These are phyloP conservation scores for Penicillium sp. DNA, from an alignment of 2,329 filamentous ascomycete genomes.

Conservation along the genomic window DNA sequence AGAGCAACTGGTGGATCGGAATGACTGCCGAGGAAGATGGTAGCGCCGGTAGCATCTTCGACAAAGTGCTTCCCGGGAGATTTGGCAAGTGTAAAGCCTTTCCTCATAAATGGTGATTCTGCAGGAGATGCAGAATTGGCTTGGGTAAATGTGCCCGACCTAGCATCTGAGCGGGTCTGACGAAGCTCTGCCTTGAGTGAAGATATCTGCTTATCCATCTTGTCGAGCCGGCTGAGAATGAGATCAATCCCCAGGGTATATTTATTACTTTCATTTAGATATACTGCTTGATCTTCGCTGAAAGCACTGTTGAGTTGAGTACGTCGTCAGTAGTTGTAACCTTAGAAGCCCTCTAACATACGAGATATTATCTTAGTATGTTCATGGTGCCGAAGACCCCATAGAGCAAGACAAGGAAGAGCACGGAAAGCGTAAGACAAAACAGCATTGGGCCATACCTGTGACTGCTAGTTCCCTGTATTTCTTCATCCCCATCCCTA, in stretches of 20 bases:
- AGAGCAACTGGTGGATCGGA: conserved; percentile 21
- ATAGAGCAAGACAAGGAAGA: neutral
- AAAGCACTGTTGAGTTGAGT: no score
- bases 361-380: no score
- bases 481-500: neutral
- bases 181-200: conserved; percentile 22
- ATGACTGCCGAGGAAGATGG: conserved; percentile 21
- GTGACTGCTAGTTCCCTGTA: neutral
- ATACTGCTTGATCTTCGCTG: neutral
- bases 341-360: no score
- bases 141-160: neutral
- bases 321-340: neutral
- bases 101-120: neutral
- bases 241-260: neutral
- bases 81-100: neutral
- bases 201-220: conserved; percentile 23
- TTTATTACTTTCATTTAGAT: neutral
- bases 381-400: neutral
- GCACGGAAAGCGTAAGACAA: neutral
- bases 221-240: conserved; percentile 13
- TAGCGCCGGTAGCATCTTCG: conserved; percentile 24
- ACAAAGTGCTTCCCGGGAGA: conserved; percentile 19
- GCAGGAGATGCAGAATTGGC: neutral
- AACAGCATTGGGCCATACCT: neutral
- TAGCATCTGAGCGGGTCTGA: neutral